Conservation (phyloP, 805 yeast species). For the Yamadazyma sp. region DNA sequence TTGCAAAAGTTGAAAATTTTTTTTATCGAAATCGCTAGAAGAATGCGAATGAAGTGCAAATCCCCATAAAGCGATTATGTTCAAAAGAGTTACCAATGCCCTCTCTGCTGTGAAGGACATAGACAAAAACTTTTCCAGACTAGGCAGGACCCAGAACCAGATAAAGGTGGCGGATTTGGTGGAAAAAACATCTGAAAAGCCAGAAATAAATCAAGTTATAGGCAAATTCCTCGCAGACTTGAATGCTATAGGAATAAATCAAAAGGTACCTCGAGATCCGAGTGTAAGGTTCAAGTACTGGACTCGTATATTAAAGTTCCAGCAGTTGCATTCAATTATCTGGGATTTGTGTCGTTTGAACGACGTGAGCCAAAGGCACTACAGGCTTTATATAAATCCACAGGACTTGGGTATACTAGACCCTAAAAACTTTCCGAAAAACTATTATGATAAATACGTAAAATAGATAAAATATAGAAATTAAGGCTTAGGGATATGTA, state of each 20-base stretch:
- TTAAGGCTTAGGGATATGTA: conserved; percentile 86
- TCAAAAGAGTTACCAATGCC: conserved; percentile 4
- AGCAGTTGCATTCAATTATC: conserved; percentile 34
- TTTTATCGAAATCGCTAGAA: background rate
- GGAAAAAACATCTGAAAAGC: conserved; percentile 20
- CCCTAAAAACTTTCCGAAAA: conserved; percentile 33
- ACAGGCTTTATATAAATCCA: conserved; percentile 23
- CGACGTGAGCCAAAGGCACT: conserved; percentile 32
- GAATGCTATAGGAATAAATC: conserved; percentile 16
- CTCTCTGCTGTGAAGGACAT: conserved; percentile 8
- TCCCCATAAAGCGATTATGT: background rate
- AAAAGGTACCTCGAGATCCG: conserved; percentile 5
- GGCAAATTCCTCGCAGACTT: conserved; percentile 35
- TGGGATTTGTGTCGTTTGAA: conserved; percentile 36
- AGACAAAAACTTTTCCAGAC: conserved; percentile 12
- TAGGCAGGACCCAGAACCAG: conserved; percentile 21
- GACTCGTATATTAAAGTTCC: conserved; percentile 15
- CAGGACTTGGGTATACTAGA: conserved; percentile 37
- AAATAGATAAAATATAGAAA: too few species aligned
- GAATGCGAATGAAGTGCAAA: background rate
- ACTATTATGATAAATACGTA: conserved; percentile 20
- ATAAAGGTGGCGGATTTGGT: conserved; percentile 27
- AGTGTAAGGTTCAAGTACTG: conserved; percentile 6
- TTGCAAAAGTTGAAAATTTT: conserved; percentile 1
- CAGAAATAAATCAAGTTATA: conserved; percentile 32